A percentile compares a stretch with the other conserved stretches of the same genome.
Conservation (phyloP, 2,329 filamentous ascomycete species). For the Macrophomina phaseolina region DNA sequence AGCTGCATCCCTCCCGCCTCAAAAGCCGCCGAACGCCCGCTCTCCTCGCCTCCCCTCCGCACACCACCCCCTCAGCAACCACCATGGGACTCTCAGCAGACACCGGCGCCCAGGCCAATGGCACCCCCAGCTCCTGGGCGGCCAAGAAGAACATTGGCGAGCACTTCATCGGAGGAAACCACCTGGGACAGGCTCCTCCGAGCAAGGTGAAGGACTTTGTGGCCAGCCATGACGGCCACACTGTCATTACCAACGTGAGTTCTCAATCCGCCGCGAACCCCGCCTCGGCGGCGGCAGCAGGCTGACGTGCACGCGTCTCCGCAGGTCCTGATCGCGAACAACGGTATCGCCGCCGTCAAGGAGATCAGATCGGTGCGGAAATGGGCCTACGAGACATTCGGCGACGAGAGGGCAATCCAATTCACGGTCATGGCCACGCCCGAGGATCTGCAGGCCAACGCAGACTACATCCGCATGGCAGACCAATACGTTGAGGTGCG, state of each 20-base stretch:
- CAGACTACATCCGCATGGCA: conserved; percentile 99
- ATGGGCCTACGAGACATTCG: conserved; percentile 99
- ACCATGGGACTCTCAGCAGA: conserved; percentile 25
- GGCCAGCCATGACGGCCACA: conserved; percentile 85
- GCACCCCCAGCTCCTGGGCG: conserved; percentile 69
- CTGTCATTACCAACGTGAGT: conserved; percentile 95
- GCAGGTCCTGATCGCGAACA: conserved; percentile 98
- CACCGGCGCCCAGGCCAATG: conserved; percentile 50
- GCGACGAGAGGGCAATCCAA: conserved; percentile 96
- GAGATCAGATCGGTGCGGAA: conserved; percentile 99
- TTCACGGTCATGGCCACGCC: conserved; percentile 99
- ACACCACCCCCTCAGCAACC: not conserved
- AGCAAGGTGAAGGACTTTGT: conserved; percentile 98
- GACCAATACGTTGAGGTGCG: conserved; percentile 94
- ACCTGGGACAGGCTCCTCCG: conserved; percentile 77
- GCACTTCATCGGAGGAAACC: conserved; percentile 97
- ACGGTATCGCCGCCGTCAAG: conserved; percentile 99
- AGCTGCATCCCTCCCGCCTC: not conserved
- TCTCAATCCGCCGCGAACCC: not conserved
- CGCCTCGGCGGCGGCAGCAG: not conserved
- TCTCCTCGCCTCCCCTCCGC: not conserved
- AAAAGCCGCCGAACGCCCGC: conserved; percentile 3
- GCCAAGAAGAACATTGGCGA: conserved; percentile 82
- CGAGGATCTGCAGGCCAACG: conserved; percentile 95
- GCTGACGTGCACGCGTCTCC: not conserved